Percentiles rank a stretch among this genome's conserved stretches.
These are phyloP conservation scores for Tympanopsis confertula DNA, from an alignment of 2,329 filamentous ascomycete species.

Conservation along the genomic window DNA sequence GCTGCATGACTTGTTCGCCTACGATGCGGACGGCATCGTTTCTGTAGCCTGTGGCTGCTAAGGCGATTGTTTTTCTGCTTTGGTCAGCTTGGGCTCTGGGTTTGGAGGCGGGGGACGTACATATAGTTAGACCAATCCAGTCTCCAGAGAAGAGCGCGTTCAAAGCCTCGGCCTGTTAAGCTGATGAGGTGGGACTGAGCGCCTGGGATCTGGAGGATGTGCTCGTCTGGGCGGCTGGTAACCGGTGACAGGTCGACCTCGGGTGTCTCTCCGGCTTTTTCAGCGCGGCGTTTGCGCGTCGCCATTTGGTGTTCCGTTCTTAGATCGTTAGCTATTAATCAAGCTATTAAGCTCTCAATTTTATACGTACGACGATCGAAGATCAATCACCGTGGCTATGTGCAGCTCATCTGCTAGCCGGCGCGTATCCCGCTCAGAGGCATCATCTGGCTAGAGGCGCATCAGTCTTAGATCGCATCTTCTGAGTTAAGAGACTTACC, in stretches of 20 bases:
- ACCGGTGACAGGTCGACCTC: too few species aligned
- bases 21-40: constrained; percentile 41
- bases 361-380: not conserved
- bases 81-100: too few species aligned
- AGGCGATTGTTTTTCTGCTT: not conserved
- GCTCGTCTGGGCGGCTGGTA: too few species aligned
- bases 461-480: not conserved
- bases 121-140: not conserved
- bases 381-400: not conserved
- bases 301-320: constrained; percentile 1
- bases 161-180: not conserved
- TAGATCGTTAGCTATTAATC: not conserved
- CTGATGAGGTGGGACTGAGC: not conserved
- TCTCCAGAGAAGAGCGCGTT: not conserved
- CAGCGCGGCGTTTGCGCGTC: not conserved
- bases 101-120: not conserved
- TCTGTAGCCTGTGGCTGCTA: not conserved
- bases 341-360: not conserved
- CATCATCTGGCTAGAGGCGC: not conserved
- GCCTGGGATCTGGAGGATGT: not conserved
- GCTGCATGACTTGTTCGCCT: constrained; percentile 39
- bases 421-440: not conserved
- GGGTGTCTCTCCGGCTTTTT: not conserved
- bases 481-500: constrained; percentile 4
- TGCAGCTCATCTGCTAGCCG: not conserved